These are phyloP conservation scores for Xylariaceae sp. DNA, from an alignment of 2,329 filamentous ascomycete species.

Conservation along the genomic window DNA sequence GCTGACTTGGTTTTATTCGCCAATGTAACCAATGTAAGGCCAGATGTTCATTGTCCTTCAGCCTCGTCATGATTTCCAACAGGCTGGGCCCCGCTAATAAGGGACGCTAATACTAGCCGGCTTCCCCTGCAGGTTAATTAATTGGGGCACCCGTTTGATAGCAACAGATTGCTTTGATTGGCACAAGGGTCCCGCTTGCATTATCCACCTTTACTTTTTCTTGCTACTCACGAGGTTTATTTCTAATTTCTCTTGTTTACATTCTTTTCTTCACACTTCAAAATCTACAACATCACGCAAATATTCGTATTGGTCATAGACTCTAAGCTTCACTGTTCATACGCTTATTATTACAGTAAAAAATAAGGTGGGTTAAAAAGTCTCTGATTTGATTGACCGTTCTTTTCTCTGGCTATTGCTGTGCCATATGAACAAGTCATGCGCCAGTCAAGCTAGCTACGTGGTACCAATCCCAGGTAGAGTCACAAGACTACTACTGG, in stretches of 20 bases:
- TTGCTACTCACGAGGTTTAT: neutral
- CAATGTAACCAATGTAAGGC: conserved; percentile 13
- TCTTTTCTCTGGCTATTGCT: too few relatives aligned
- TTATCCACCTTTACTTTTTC: conserved; percentile 11
- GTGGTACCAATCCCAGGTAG: conserved; percentile 20
- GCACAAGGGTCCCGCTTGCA: neutral
- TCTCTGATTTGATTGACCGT: too few relatives aligned
- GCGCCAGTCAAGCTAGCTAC: neutral
- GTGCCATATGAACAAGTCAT: too few relatives aligned
- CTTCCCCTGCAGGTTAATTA: too few relatives aligned
- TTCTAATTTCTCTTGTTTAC: neutral
- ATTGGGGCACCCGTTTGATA: neutral
- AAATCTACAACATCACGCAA: neutral
- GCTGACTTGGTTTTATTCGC: conserved; percentile 4
- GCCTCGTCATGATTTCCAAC: conserved; percentile 6
- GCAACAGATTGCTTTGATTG: conserved; percentile 17
- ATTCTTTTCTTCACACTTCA: conserved; percentile 2
- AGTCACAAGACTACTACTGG: conserved; percentile 48
- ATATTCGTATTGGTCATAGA: neutral
- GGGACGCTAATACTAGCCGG: conserved; percentile 1
- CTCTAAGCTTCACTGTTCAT: too few relatives aligned
- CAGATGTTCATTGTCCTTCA: conserved; percentile 19
- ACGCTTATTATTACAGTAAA: too few relatives aligned
- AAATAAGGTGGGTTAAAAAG: too few relatives aligned
- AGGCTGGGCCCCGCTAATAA: conserved; percentile 6